Evolutionary conservation across 2,329 filamentous ascomycete species (phyloP).

Genomic region (Cladosporium sp.): DNA sequence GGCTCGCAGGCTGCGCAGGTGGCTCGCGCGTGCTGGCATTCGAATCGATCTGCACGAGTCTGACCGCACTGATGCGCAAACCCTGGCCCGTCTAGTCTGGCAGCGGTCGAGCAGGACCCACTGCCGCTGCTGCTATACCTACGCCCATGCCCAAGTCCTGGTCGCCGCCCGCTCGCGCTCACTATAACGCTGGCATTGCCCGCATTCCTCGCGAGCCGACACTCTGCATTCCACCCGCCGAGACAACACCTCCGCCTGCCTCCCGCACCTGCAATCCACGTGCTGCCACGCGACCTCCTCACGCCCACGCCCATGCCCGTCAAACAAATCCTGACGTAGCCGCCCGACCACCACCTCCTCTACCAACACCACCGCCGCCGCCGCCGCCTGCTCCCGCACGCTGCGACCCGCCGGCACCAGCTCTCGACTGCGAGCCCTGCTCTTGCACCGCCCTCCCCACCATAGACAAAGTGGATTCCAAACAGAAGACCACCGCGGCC

Average conservation of each 20-base stretch:
- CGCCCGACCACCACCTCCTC: background rate
- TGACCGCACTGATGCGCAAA: conserved; percentile 8
- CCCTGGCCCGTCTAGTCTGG: conserved; percentile 7
- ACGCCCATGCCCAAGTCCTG: conserved; percentile 1
- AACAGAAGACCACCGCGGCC: conserved; percentile 19
- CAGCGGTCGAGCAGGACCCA: conserved; percentile 1
- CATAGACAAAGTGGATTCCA: conserved; percentile 30
- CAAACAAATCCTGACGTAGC: conserved; percentile 7
- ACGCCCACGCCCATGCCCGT: background rate
- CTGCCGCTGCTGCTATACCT: background rate
- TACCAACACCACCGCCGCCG: background rate
- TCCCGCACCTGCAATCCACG: background rate
- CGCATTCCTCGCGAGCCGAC: background rate
- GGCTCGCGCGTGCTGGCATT: background rate
- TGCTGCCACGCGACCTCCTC: conserved; percentile 9
- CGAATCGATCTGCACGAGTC: conserved; percentile 10
- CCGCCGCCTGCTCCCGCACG: background rate
- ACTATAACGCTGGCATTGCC: background rate
- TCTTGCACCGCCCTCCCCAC: conserved; percentile 7
- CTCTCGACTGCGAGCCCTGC: conserved; percentile 6
- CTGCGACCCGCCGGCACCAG: background rate
- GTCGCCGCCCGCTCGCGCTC: too few species aligned
- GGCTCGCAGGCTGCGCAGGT: background rate
- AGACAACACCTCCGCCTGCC: background rate
- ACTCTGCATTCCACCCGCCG: conserved; percentile 1